Evolutionary conservation across 1,284 basidiomycete genomes (phyloP), one percentile per base, ranked within the genome.

Genomic region (Ganoderma leucocontextum): DNA sequence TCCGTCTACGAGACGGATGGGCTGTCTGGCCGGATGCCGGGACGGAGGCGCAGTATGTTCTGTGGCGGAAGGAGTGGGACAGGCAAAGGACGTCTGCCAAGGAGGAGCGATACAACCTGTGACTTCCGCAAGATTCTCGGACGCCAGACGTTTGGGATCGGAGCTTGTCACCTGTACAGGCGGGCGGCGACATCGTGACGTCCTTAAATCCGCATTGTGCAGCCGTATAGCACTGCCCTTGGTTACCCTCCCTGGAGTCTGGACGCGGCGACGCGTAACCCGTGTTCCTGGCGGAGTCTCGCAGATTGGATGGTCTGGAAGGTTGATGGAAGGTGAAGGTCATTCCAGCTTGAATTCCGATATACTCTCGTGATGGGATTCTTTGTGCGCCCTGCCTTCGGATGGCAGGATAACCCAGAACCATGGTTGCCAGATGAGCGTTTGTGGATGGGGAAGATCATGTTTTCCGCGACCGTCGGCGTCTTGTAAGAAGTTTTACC

Each of bases 1-100:
- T 94, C 41, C 86, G 90, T 44, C 80, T 96, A 41, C 84, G 92
- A 60, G 94, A 96, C 76, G 91, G 93, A 8, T 96, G 94, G 94
- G 85, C 84, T 4, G 83, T 95, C 0, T 96, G 93, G 89, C 72
- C 78, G 52, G 94, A 90, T 78, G 91, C 90, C 33, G 91, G 92
- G 9, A 83, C 85, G 29, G 91, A 92, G 75, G 80, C 76, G 33
- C 90, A 92, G 70, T 94, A 92, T 86, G 76, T 78, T 59, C 76
- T 78, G 6, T 95, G 94, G 94, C 83, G 87, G 67, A 70, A 68
- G 41, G 75, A 78, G 65, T 87, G 85, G 80, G 80, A 83, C 47
- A 74, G 61, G 47, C 60, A 52, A 42, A 25, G 67, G 36, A 25
- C 62, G 25, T 61, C 36, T 15, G 25, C 62, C 57, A 61, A 67